Evolutionary conservation across 768 basidiomycete genomes (phyloP).

Genomic region (Suillus discolor): DNA sequence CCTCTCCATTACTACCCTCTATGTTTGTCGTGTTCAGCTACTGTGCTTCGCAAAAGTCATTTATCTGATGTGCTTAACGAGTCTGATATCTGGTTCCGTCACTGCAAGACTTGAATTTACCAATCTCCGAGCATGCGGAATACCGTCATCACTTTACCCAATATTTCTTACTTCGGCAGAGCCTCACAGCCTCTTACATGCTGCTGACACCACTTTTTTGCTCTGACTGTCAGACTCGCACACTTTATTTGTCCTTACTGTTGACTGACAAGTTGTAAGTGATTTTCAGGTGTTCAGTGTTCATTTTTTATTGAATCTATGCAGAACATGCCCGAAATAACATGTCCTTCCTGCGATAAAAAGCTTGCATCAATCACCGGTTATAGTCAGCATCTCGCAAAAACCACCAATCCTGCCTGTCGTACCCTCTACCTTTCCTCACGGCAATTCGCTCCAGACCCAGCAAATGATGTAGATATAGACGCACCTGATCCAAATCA

Average conservation of each 20-base stretch:
- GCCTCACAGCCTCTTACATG: neutral
- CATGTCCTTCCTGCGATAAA: no score
- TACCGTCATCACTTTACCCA: neutral
- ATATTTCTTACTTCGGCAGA: neutral
- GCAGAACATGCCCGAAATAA: no score
- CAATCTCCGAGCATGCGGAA: neutral
- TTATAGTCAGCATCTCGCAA: no score
- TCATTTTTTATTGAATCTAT: neutral
- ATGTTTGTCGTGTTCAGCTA: no score
- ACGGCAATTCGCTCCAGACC: no score
- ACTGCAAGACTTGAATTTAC: conserved; percentile 86
- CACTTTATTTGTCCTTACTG: neutral
- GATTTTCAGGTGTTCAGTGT: neutral
- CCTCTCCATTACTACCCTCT: no score
- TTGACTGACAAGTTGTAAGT: neutral
- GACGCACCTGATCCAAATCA: no score
- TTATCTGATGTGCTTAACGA: conserved; percentile 70
- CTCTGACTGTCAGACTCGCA: neutral
- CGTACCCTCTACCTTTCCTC: no score
- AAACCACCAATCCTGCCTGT: no score
- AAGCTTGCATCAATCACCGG: no score
- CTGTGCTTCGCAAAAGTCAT: conserved; percentile 70
- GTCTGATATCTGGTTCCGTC: conserved; percentile 95
- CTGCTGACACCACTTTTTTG: neutral
- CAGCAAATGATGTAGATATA: no score